Evolutionary conservation across 495 filamentous ascomycete genomes (phyloP).

Genomic region (Neurospora tetrasperma): DNA sequence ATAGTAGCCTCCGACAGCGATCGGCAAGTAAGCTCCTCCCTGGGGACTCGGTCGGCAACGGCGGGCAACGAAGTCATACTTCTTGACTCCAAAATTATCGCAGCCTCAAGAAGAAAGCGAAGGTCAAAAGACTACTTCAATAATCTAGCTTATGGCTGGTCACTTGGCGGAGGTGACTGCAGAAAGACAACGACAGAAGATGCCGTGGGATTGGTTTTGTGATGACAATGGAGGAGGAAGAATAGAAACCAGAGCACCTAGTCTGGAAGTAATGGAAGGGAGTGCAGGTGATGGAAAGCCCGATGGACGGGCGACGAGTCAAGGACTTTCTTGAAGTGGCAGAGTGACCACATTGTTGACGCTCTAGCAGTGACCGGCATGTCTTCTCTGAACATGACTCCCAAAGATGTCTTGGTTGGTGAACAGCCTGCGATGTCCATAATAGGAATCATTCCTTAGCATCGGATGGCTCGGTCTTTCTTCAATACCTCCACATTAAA

Average conservation of each 20-base stretch:
- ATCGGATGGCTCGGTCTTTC: not conserved
- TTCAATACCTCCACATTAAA: not conserved
- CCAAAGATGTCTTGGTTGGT: not conserved
- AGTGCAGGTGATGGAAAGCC: not conserved
- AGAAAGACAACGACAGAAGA: not conserved
- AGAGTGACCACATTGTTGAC: not conserved
- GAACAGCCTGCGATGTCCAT: not conserved
- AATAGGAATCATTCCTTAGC: not conserved
- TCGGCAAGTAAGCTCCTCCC: constrained; percentile 77
- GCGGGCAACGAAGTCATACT: constrained; percentile 11
- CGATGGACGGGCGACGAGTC: not conserved
- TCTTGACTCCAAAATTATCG: not conserved
- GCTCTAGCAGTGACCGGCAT: not conserved
- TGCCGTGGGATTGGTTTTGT: not conserved
- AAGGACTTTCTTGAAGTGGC: not conserved
- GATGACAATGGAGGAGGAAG: not conserved
- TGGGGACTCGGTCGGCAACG: constrained; percentile 71
- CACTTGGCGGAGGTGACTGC: not conserved
- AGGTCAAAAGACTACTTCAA: not conserved
- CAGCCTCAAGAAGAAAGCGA: not conserved
- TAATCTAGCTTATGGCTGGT: not conserved
- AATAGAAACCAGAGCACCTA: not conserved
- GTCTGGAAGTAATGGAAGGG: not conserved
- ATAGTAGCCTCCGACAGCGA: constrained; percentile 94
- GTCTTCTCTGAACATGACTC: not conserved